Base-by-base conservation (phyloP, 1,284 basidiomycete species). In the Inonotus obliquus region DNA sequence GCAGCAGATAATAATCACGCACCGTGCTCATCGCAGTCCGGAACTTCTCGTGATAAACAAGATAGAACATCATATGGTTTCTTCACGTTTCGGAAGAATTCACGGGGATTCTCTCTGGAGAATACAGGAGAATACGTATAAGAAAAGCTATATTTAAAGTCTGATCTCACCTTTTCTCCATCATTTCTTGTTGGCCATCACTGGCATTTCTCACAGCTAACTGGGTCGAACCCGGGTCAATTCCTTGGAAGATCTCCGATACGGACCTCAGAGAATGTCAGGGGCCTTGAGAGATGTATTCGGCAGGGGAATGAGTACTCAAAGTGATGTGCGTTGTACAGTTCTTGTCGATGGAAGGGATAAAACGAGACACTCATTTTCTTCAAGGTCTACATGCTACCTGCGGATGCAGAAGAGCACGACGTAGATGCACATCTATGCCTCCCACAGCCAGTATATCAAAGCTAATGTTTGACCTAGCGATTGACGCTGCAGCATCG, bases 401-500 rank as follows among this genome's bases (percentile, higher is more conserved):
- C 61, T 21, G 56, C 44, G 17, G 61, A 62, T 27, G n/a, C 44
- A 39, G 61, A 58, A 39, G 61, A 62, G 27, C 55, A 58, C 32
- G 47, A 58, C 19, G 61, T 54, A 35, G 47, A 56, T 45, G 14
- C 23, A 21, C 13, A 49, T 49, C 23, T 13, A 6, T 11, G 23
- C 4, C 21, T 5, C 23, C 13, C 10, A 10, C 32, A 19, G 6
- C 7, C 23, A 6, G 1, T 21, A 27, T 44, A 55, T 49, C 35
- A 23, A n/a, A 14, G 23, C 25, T 41, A n/a, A 13, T 11, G 35
- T 21, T 17, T 41, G 11, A 17, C 27, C 11, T 45, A 62, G 61
- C 47, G 61, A 23, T 44, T 62, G n/a, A 59, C 54, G 5, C 27
- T 58, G 3, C 61, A 62, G 47, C 61, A 62, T 54, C 55, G 61